Conservation (phyloP, 176 grass and related monocot species). For the Avena atlantica region DNA sequence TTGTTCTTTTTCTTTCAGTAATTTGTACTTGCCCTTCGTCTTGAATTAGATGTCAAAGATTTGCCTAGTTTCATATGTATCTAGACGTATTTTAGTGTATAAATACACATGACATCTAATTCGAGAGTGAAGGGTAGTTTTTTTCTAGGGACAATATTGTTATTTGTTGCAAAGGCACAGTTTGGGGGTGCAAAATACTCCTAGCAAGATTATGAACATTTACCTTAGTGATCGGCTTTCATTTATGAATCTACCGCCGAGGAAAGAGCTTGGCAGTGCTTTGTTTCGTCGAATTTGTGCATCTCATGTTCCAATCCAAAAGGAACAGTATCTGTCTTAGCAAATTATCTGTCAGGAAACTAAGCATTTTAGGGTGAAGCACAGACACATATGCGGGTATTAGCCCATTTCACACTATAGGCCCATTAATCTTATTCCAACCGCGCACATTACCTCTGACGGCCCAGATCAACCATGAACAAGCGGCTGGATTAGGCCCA, state of each 20-base stretch:
- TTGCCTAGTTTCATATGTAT: too few species aligned
- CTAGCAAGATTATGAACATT: background rate
- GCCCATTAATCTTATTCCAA: background rate
- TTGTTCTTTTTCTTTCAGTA: background rate
- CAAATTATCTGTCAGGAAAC: too few species aligned
- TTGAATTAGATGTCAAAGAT: too few species aligned
- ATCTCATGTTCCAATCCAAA: too few species aligned
- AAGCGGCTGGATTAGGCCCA: background rate
- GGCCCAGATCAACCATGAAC: conserved; percentile 19
- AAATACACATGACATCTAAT: too few species aligned
- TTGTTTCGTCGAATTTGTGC: too few species aligned
- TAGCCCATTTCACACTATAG: too few species aligned
- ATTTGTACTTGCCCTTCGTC: background rate
- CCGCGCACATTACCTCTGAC: background rate
- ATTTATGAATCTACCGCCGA: too few species aligned
- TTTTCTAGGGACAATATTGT: background rate
- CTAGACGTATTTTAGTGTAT: too few species aligned
- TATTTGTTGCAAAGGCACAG: background rate
- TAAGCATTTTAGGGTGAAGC: background rate
- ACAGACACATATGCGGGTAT: background rate
- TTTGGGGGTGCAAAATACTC: background rate
- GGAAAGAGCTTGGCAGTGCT: background rate
- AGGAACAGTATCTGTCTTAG: too few species aligned
- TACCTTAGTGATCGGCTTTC: background rate
- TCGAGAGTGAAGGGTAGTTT: too few species aligned